phyloP scores from a whole-genome alignment of 176 grass and related monocot genomes.

The Triticum turgidum region DNA sequence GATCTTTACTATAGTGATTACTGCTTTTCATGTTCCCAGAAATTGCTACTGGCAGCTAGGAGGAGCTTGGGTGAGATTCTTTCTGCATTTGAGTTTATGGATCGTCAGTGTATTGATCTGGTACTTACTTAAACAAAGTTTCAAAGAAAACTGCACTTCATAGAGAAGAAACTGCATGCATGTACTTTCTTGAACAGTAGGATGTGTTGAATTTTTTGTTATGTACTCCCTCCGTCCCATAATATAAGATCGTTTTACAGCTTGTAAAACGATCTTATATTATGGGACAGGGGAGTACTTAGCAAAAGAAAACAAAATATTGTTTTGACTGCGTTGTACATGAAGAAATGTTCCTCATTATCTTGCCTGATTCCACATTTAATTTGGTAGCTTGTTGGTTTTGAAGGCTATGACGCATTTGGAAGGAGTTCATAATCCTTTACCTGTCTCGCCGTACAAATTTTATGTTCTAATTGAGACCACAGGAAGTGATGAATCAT shows the following conservation, averaged over 20 bases:
- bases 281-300: not conserved
- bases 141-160: not conserved
- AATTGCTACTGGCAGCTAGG: constrained; percentile 80
- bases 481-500: constrained; percentile 86
- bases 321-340: constrained; percentile 5
- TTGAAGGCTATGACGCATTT: constrained; percentile 80
- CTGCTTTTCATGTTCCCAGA: constrained; percentile 57
- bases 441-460: constrained; percentile 55
- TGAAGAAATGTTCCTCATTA: constrained; percentile 14
- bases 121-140: constrained; percentile 24
- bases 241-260: no score
- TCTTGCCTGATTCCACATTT: constrained; percentile 31
- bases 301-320: not conserved
- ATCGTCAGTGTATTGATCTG: constrained; percentile 84
- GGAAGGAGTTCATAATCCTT: constrained; percentile 85
- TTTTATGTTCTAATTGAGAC: constrained; percentile 98
- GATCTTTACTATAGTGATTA: constrained; percentile 27
- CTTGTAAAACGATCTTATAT: no score
- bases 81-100: constrained; percentile 99
- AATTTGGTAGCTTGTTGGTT: constrained; percentile 36
- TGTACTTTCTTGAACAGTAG: constrained; percentile 16
- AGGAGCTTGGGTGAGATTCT: constrained; percentile 85
- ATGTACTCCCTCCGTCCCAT: no score
- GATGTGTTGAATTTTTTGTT: not conserved
- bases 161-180: not conserved